Conservation (phyloP, 371 early-diverging fungal species). For the Mortierella sp. region DNA sequence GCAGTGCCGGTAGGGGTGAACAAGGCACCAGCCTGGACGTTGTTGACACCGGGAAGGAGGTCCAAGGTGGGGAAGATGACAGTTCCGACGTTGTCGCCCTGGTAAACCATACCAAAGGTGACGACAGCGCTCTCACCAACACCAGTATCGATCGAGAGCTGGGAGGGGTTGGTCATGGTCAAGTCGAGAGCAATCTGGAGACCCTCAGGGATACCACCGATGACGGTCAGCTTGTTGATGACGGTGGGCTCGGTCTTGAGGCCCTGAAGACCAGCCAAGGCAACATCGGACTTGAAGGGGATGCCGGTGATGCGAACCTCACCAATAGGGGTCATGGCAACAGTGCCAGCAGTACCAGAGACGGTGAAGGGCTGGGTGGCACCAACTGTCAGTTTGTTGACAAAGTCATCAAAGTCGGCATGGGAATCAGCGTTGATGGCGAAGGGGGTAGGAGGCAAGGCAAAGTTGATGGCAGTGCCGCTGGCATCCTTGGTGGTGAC, state of each 20-base stretch:
- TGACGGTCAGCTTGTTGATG: constrained; percentile 68
- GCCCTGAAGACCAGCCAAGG: constrained; percentile 71
- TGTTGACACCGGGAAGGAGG: constrained; percentile 63
- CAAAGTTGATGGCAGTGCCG: constrained; percentile 63
- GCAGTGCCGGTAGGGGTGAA: constrained; percentile 64
- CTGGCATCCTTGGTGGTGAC: constrained; percentile 63
- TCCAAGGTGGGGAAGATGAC: constrained; percentile 64
- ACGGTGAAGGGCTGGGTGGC: constrained; percentile 63
- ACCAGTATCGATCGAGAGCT: constrained; percentile 67
- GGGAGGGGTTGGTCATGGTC: constrained; percentile 70
- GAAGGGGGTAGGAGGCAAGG: constrained; percentile 61
- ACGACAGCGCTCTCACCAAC: constrained; percentile 59
- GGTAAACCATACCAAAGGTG: constrained; percentile 63
- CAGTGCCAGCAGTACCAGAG: constrained; percentile 65
- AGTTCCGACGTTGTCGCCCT: constrained; percentile 63
- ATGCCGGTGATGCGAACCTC: constrained; percentile 66
- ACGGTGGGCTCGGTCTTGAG: constrained; percentile 67
- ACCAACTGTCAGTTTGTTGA: constrained; percentile 63
- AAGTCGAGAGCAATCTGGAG: constrained; percentile 66
- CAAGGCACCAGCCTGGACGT: constrained; percentile 59
- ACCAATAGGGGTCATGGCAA: constrained; percentile 70
- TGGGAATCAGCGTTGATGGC: constrained; percentile 60
- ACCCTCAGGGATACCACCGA: constrained; percentile 64
- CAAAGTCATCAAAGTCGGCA: constrained; percentile 65
- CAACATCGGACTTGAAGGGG: constrained; percentile 66